Evolutionary conservation across 2,329 filamentous ascomycete species (phyloP), one percentile per base, ranked within the genome.

Genomic region (Arthroderma sp.): DNA sequence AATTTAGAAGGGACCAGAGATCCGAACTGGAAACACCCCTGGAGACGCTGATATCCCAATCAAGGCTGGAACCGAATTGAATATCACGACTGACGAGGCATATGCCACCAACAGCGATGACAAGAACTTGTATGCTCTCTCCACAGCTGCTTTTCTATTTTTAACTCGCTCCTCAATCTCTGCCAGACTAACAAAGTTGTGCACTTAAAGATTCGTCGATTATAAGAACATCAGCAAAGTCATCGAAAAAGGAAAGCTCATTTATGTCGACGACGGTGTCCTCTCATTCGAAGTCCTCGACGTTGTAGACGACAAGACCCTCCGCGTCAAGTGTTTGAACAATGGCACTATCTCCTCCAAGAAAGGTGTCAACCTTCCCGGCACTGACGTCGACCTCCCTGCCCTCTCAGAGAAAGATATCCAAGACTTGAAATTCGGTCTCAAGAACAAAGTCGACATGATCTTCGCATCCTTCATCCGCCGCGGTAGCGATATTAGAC

Each of bases 161-260:
- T 34, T 37, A 6, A 29, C 31, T 36, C 36, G 40, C 32, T 9
- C 10, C 22, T 30, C 9, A 29, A 3, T 1, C 33, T 8, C 22
- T 22, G 15, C 15, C 15, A 22, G 15, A 22, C 15, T 22, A 22
- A 22, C 15, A 22, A 22, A 22, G 15, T 22, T 22, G 15, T 22
- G 15, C 15, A 22, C 15, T 28, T 10, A 7, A 30, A 89, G 85
- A 81, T 95, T 87, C 62, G 83, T 96, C 61, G 89, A 96, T 74
- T 96, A 98, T 77, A 93, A 94, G 81, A 98, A 98, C 77, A 96
- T 98, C 70, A 95, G 89, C 70, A 94, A 93, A 73, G 91, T 98
- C 58, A 96, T 98, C 61, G 69, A 84, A 64, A 73, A 78, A 48
- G 91, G 89, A 61, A 88, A 91, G 60, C 81, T 83, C 67, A 93